Base-by-base conservation (phyloP, 495 filamentous ascomycete genomes). In the Aspergillus diversus region DNA sequence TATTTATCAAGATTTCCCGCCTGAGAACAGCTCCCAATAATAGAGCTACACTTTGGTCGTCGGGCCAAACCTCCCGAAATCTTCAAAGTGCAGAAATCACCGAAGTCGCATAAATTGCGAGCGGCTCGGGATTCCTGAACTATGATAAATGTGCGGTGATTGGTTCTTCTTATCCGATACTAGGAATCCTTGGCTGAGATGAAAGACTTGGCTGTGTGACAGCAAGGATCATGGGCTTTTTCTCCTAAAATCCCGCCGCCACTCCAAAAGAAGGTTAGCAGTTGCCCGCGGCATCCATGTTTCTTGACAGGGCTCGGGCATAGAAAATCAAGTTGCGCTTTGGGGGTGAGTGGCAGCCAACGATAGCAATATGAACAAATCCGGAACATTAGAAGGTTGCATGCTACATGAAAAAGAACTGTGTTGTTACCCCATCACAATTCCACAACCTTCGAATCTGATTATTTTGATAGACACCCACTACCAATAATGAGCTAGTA, bases 101-200 rank as follows among this genome's bases (percentile, higher is more conserved):
- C 17, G 35, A 42, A 15, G 21, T 57, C 60, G 53, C 60, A 55
- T 63, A 63, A 63, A 57, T 54, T 61, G 49, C 46, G 31, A 34
- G 17, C 53, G 33, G 12, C 32, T 35, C 46, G 32, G 21, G 52
- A 51, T 47, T 62, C 52, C 47, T 57, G 60, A 57, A 32, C 21
- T 32, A 5, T 51, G 47, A 51, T n/a, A 21, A 15, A 16, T n/a
- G 16, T 11, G 2, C 17, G 17, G 5, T 43, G 6, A 57, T 57
- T 63, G 53, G 46, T 52, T 4, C 5, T 50, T 63, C 37, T 52
- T 57, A 51, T 51, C 60, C 33, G 42, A 56, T 7, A 21, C 60
- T 33, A 57, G 5, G 17, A 56, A 42, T 57, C 53, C 43, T 56
- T 33, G 51, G 11, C 27, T 50, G 21, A 15, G 57, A 31, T 34